Conservation (phyloP, 2,329 filamentous ascomycete species). For the Colletotrichum sp. region DNA sequence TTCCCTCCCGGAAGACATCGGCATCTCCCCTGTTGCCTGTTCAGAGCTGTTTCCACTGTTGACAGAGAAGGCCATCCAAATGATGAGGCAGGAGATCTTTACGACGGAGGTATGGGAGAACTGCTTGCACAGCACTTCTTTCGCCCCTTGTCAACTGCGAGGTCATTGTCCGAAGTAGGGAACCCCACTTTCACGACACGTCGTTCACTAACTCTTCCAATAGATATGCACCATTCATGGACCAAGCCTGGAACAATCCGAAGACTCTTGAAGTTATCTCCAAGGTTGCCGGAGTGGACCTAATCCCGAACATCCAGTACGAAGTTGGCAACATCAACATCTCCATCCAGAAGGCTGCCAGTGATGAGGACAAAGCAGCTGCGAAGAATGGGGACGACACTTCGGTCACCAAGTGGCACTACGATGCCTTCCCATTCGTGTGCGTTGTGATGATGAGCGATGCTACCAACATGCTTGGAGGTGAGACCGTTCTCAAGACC, state of each 20-base stretch:
- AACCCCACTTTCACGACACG: neutral
- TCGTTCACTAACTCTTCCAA: neutral
- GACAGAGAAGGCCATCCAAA: constrained; percentile 61
- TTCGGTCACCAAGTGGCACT: constrained; percentile 67
- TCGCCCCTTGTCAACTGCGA: constrained; percentile 10
- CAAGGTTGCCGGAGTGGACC: constrained; percentile 57
- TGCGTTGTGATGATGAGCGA: constrained; percentile 72
- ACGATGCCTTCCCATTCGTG: constrained; percentile 71
- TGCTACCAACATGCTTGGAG: constrained; percentile 65
- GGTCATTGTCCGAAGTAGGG: neutral
- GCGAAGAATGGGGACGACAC: neutral
- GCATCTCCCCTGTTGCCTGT: constrained; percentile 66
- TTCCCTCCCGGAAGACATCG: constrained; percentile 54
- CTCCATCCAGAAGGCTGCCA: constrained; percentile 51
- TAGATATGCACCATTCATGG: constrained; percentile 28
- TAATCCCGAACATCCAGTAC: constrained; percentile 57
- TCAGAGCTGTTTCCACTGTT: constrained; percentile 70
- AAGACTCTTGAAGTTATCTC: constrained; percentile 52
- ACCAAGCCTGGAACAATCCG: constrained; percentile 49
- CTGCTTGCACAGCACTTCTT: constrained; percentile 53
- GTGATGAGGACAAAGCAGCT: constrained; percentile 51
- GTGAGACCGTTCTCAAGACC: constrained; percentile 65
- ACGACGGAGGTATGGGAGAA: constrained; percentile 59
- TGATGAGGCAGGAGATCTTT: constrained; percentile 67
- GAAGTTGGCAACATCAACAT: constrained; percentile 63